phyloP scores from a whole-genome alignment of 345 rosid species.

The Camelina hispida region DNA sequence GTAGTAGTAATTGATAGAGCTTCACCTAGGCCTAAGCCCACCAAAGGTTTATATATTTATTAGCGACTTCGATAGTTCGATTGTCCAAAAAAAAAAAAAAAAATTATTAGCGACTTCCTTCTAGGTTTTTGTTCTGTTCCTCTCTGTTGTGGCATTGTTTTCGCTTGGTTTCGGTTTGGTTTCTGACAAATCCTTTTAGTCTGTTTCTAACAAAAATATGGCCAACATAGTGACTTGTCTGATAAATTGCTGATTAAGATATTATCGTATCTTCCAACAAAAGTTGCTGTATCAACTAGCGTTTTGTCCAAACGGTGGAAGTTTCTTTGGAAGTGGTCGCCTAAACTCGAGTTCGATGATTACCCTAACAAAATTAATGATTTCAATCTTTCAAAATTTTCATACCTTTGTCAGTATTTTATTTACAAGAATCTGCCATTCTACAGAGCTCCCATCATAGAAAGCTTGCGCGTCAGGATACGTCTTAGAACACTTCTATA shows the following conservation, averaged over 20 bases:
- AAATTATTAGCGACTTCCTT: too few species aligned
- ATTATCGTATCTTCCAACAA: constrained; percentile 7
- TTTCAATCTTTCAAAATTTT: background rate
- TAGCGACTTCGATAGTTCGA: too few species aligned
- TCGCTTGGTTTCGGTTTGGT: too few species aligned
- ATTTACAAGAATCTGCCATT: background rate
- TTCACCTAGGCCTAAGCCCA: too few species aligned
- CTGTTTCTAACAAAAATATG: too few species aligned
- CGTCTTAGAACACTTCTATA: background rate
- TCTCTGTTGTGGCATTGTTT: too few species aligned
- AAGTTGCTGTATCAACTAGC: background rate
- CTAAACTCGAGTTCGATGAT: background rate
- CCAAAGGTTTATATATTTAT: too few species aligned
- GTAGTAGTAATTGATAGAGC: too few species aligned
- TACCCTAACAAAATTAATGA: background rate
- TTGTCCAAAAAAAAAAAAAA: too few species aligned
- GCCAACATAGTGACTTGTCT: background rate
- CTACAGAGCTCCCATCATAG: background rate
- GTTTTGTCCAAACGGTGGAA: constrained; percentile 7
- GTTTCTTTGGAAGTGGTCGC: constrained; percentile 13
- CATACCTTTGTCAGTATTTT: background rate
- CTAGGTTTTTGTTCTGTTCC: too few species aligned
- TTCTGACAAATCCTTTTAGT: too few species aligned
- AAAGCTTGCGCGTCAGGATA: background rate
- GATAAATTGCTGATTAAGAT: constrained; percentile 1